Percentiles rank a stretch among this genome's conserved stretches.
These are phyloP conservation scores for Linnemannia schmuckeri DNA, from an alignment of 192 early-diverging fungal genomes.

Conservation along the genomic window DNA sequence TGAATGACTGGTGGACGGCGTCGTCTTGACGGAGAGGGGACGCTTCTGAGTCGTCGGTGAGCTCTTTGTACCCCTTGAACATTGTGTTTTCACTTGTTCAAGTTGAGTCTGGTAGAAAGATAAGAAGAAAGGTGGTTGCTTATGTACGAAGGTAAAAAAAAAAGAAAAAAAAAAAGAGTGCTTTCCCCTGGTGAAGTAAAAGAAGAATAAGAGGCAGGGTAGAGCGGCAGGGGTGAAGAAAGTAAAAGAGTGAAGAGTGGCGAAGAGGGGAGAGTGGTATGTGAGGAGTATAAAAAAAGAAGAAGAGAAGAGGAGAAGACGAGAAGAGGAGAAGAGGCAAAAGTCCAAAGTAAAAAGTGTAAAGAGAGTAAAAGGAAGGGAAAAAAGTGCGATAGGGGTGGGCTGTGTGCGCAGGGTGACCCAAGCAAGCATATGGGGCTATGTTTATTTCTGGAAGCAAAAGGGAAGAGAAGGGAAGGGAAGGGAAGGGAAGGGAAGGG, in stretches of 20 bases:
- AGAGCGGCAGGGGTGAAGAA: neutral
- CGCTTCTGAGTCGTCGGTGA: slow-evolving; percentile 28
- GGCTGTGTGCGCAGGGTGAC: slow-evolving; percentile 3
- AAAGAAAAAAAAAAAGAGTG: neutral
- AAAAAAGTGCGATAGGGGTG: neutral
- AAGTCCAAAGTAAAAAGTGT: neutral
- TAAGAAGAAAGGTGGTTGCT: neutral
- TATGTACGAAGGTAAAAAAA: neutral
- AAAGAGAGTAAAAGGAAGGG: neutral
- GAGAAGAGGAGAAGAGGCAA: slow-evolving; percentile 12
- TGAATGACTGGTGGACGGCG: slow-evolving; percentile 13
- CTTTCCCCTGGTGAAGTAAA: neutral
- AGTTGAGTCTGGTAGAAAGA: neutral
- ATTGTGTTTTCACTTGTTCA: neutral
- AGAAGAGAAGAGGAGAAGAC: neutral
- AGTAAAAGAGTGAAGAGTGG: neutral
- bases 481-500: too few species aligned
- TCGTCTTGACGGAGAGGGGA: slow-evolving; percentile 27
- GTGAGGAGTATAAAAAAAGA: neutral
- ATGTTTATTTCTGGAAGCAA: neutral
- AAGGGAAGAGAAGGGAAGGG: too few species aligned
- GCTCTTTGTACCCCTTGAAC: slow-evolving; percentile 49
- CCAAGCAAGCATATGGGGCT: neutral
- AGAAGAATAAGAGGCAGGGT: neutral
- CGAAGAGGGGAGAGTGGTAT: neutral